A percentile compares a stretch with the other conserved stretches of the same genome.
Conservation (phyloP, 176 grass and related monocot genomes). For the Rhipidocladum racemiflorum region DNA sequence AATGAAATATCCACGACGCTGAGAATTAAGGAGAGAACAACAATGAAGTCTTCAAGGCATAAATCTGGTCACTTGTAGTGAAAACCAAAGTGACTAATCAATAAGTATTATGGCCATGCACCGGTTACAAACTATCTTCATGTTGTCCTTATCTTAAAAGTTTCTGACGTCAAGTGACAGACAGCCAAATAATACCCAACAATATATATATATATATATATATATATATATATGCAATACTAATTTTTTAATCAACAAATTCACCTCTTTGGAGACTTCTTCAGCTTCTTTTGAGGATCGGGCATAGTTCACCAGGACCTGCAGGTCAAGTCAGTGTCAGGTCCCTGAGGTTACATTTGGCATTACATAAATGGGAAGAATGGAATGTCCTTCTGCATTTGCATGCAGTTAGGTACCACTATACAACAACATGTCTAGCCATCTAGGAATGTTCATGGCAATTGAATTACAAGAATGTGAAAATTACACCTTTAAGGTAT, state of each 20-base stretch:
- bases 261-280: constrained; percentile 84
- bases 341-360: not conserved
- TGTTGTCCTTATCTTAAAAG: not conserved
- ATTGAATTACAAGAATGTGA: not conserved
- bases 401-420: not conserved
- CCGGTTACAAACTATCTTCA: not conserved
- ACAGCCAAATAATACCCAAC: not conserved
- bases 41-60: not conserved
- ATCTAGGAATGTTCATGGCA: not conserved
- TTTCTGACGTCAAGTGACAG: not conserved
- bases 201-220: not conserved
- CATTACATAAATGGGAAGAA: not conserved
- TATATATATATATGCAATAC: not conserved
- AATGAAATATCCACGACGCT: not conserved
- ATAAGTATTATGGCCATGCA: not conserved
- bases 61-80: not conserved
- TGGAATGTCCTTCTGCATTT: not conserved
- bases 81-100: not conserved
- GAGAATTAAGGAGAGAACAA: not conserved
- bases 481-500: not conserved
- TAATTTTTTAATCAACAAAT: not conserved
- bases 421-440: not conserved
- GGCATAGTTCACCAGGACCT: constrained; percentile 97
- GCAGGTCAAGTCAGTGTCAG: constrained; percentile 27
- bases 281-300: constrained; percentile 94